Evolutionary conservation across 768 basidiomycete species (phyloP), one percentile per base, ranked within the genome.

Genomic region (Xerocomellus amylosporus): DNA sequence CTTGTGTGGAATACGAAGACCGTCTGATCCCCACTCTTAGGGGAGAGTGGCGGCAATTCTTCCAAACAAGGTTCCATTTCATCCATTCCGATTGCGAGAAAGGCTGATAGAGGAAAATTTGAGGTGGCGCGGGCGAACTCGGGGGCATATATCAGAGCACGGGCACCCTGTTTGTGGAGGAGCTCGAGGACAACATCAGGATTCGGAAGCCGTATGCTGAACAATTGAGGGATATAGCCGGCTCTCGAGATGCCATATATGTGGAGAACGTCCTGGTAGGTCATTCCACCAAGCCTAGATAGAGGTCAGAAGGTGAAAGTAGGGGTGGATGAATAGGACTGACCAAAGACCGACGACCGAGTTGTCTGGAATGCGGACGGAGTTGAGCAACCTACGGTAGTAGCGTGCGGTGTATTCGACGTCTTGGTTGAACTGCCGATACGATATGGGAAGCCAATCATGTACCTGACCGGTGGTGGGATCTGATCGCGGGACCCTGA

Each of bases 1-100:
- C 84, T 86, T 10, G 89, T 90, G 68, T 89, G 89, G 76, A 88
- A 90, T 49, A 89, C 74, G 74, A 90, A 83, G 43, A 78, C 78
- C 26, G 74, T 68, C 49, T 85, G 83, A 51, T 74, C 70, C 31
- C 59, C 71, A 48, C 53, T 58, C 49, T 53, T 66, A 50, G 61
- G 69, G 59, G 73, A 68, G 37, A 83, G 70, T 19, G 71, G 70
- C 28, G 82, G 80, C 8, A 86, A 67, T 31, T 74, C 62, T 24
- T 72, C 68, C 37, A 71, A 63, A 34, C 73, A 69, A 33, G 56
- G 56, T 58, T 55, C 71, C 75, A 79, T 70, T 38, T 69, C 63
- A 47, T 71, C 70, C 59, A 74, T 71, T 54, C 69, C 64, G n/a
- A 75, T 63, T 17, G 80, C 79, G 42, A 73, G 69, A 66, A 83